phyloP scores from a whole-genome alignment of 2,329 filamentous ascomycete species.

The Podosphaera xanthii region DNA sequence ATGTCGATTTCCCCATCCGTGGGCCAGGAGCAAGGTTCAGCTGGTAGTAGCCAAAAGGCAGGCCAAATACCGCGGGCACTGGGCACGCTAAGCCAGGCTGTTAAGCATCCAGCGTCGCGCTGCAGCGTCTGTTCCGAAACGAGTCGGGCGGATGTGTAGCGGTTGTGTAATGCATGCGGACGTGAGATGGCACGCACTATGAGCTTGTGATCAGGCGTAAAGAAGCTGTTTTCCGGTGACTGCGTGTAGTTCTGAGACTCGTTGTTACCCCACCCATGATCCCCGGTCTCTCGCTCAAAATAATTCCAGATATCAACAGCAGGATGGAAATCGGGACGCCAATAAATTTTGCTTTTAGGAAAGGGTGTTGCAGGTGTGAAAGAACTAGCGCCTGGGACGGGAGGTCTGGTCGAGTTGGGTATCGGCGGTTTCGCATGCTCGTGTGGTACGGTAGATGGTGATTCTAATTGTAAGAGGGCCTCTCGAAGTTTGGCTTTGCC shows the following conservation, averaged over 20 bases:
- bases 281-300: slow-evolving; percentile 31
- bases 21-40: slow-evolving; percentile 34
- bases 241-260: slow-evolving; percentile 34
- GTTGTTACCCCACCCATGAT: slow-evolving; percentile 38
- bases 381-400: no score
- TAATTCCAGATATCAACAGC: slow-evolving; percentile 24
- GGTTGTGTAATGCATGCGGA: slow-evolving; percentile 17
- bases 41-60: slow-evolving; percentile 35
- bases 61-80: slow-evolving; percentile 35
- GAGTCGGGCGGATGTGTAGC: slow-evolving; percentile 31
- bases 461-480: no score
- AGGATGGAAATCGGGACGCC: slow-evolving; percentile 27
- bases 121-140: slow-evolving; percentile 28
- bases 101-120: slow-evolving; percentile 27
- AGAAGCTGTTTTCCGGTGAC: slow-evolving; percentile 27
- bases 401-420: no score
- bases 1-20: slow-evolving; percentile 37
- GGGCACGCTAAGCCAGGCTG: slow-evolving; percentile 27
- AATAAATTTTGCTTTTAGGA: slow-evolving; percentile 19
- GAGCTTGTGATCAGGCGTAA: slow-evolving; percentile 27
- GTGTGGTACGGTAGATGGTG: no score
- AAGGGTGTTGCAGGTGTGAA: no score
- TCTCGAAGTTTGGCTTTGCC: no score
- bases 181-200: slow-evolving; percentile 25
- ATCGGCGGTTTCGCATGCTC: no score